phyloP scores from a whole-genome alignment of 148 eudicot species.

The Cornus suecica region DNA sequence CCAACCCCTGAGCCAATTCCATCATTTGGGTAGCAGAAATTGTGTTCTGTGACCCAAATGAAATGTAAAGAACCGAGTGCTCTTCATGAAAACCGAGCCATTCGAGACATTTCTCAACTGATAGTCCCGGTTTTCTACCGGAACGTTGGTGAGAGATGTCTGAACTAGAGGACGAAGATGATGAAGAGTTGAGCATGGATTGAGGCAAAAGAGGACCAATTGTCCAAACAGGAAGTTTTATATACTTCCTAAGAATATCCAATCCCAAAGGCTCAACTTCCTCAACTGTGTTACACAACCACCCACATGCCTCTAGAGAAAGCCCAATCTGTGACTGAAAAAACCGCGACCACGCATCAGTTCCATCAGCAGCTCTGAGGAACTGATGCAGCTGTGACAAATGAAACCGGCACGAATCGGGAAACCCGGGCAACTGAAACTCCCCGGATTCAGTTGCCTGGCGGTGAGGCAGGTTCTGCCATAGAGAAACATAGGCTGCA shows the following conservation, averaged over 20 bases:
- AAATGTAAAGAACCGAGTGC: conserved; percentile 60
- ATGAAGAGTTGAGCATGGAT: conserved; percentile 7
- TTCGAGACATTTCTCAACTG: conserved; percentile 32
- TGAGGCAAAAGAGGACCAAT: conserved; percentile 60
- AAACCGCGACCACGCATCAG: conserved; percentile 57
- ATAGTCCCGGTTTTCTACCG: conserved; percentile 28
- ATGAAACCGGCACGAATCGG: conserved; percentile 42
- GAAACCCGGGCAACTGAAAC: conserved; percentile 61
- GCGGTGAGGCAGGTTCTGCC: conserved; percentile 70
- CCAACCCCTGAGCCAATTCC: conserved; percentile 69
- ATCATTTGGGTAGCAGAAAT: conserved; percentile 65
- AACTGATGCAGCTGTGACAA: too few species aligned
- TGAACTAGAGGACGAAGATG: background rate
- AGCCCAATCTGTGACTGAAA: conserved; percentile 45
- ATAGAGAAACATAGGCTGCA: conserved; percentile 48
- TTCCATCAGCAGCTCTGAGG: too few species aligned
- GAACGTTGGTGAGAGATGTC: background rate
- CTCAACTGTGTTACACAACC: conserved; percentile 62
- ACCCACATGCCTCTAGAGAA: conserved; percentile 39
- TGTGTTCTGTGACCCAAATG: conserved; percentile 84
- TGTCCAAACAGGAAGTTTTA: conserved; percentile 56
- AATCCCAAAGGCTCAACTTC: conserved; percentile 70
- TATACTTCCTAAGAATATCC: conserved; percentile 30
- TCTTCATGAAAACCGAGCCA: conserved; percentile 43
- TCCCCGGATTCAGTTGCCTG: conserved; percentile 30